These are phyloP conservation scores for Kluyveromyces aestuarii DNA, from an alignment of 805 yeast genomes.

Conservation along the genomic window DNA sequence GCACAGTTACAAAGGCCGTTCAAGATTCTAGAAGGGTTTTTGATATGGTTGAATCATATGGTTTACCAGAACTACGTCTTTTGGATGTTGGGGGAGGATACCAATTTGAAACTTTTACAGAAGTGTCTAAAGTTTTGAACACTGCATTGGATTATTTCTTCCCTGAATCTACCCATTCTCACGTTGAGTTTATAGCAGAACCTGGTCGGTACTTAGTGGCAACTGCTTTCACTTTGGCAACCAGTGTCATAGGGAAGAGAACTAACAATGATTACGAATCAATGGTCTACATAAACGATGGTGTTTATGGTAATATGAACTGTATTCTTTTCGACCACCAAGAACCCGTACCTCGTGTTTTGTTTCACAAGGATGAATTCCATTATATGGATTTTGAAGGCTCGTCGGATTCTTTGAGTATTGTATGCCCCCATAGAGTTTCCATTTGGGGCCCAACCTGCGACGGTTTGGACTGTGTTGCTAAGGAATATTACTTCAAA, in stretches of 20 bases:
- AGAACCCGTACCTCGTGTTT: slow-evolving; percentile 57
- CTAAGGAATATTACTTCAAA: slow-evolving; percentile 42
- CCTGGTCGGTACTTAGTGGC: slow-evolving; percentile 91
- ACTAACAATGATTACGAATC: slow-evolving; percentile 32
- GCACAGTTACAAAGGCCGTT: slow-evolving; percentile 61
- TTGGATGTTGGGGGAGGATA: slow-evolving; percentile 96
- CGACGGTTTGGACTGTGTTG: slow-evolving; percentile 86
- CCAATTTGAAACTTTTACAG: slow-evolving; percentile 49
- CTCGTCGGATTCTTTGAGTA: slow-evolving; percentile 7
- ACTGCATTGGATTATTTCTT: slow-evolving; percentile 49
- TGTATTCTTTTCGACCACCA: slow-evolving; percentile 92
- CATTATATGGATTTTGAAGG: slow-evolving; percentile 31
- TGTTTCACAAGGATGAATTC: slow-evolving; percentile 45
- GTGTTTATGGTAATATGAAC: slow-evolving; percentile 92
- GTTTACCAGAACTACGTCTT: slow-evolving; percentile 35
- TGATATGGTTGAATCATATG: slow-evolving; percentile 44
- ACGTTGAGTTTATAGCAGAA: slow-evolving; percentile 67
- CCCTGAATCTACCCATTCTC: slow-evolving; percentile 32
- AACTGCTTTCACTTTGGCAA: slow-evolving; percentile 73
- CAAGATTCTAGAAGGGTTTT: slow-evolving; percentile 62
- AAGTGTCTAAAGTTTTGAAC: slow-evolving; percentile 49
- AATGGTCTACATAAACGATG: slow-evolving; percentile 87
- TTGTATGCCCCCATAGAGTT: slow-evolving; percentile 29
- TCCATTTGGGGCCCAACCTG: slow-evolving; percentile 99
- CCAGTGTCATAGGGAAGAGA: slow-evolving; percentile 81